Evolutionary conservation across 1,284 basidiomycete species (phyloP).

Genomic region (Volvariella volvacea): DNA sequence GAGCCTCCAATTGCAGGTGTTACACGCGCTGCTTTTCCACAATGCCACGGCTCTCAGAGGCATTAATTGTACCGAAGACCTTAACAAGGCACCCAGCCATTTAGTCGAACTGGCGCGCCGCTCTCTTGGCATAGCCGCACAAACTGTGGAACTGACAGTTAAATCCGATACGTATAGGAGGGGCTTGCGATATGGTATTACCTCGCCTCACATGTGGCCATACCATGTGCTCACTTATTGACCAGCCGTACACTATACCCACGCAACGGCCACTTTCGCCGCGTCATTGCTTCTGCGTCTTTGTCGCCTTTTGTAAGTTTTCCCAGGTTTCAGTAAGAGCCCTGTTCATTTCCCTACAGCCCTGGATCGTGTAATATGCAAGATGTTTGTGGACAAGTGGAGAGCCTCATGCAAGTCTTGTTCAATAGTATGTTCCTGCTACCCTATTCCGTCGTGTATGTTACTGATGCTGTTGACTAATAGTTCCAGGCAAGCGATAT

Average conservation of each 20-base stretch:
- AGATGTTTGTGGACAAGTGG: conserved; percentile 72
- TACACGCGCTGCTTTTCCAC: conserved; percentile 76
- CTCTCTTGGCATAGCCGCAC: conserved; percentile 64
- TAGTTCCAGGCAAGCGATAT: conserved; percentile 86
- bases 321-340: background rate
- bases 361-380: conserved; percentile 78
- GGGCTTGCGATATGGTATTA: conserved; percentile 81
- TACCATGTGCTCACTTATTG: conserved; percentile 8
- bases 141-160: conserved; percentile 67
- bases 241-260: conserved; percentile 80
- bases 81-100: conserved; percentile 62
- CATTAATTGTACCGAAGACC: conserved; percentile 72
- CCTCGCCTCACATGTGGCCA: conserved; percentile 3
- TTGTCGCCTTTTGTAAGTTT: conserved; percentile 74
- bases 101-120: conserved; percentile 66
- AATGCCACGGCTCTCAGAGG: conserved; percentile 73
- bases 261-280: conserved; percentile 88
- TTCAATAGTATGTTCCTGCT: conserved; percentile 54
- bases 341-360: conserved; percentile 29
- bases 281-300: conserved; percentile 85
- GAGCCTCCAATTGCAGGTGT: conserved; percentile 72
- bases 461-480: conserved; percentile 5
- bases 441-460: conserved; percentile 8
- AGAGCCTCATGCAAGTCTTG: conserved; percentile 69
- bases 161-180: conserved; percentile 79